Percentiles rank a stretch among this genome's conserved stretches.
Conservation (phyloP, 2,329 filamentous ascomycete species). For the Tolypocladium endophyticum region DNA sequence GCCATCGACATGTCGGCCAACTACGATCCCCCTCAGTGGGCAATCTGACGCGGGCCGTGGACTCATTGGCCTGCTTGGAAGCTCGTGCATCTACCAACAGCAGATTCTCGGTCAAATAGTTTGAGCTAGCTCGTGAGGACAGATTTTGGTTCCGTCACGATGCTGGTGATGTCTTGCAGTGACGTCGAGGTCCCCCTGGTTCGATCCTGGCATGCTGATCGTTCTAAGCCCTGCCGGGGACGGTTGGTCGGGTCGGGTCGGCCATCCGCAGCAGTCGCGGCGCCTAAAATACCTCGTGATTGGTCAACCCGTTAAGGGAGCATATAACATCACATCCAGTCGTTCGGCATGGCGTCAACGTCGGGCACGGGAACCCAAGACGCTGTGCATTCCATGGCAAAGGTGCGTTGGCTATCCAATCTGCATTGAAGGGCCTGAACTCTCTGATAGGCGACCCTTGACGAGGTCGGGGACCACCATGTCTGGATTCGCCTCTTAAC, state of each 20-base stretch:
- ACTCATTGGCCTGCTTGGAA: neutral
- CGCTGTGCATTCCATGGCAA: neutral
- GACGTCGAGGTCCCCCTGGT: neutral
- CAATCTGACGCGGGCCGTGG: neutral
- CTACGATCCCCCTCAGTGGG: neutral
- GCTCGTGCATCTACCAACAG: neutral
- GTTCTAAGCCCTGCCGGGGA: slow-evolving; percentile 8
- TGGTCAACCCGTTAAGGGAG: slow-evolving; percentile 10
- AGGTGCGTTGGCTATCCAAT: neutral
- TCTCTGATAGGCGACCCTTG: neutral
- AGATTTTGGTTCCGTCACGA: neutral
- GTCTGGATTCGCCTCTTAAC: neutral
- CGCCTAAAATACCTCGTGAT: slow-evolving; percentile 17
- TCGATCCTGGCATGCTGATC: neutral
- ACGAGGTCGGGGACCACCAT: neutral
- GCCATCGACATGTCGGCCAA: neutral
- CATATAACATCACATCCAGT: slow-evolving; percentile 11
- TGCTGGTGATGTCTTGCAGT: neutral
- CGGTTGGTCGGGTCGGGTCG: slow-evolving; percentile 13
- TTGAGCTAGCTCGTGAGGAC: neutral
- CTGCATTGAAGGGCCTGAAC: neutral
- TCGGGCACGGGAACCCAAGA: neutral
- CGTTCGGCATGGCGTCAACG: slow-evolving; percentile 1
- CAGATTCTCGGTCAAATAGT: neutral
- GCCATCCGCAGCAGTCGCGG: slow-evolving; percentile 16